Evolutionary conservation across 106 monocot species (phyloP).

Genomic region (Dendrobium catenatum): DNA sequence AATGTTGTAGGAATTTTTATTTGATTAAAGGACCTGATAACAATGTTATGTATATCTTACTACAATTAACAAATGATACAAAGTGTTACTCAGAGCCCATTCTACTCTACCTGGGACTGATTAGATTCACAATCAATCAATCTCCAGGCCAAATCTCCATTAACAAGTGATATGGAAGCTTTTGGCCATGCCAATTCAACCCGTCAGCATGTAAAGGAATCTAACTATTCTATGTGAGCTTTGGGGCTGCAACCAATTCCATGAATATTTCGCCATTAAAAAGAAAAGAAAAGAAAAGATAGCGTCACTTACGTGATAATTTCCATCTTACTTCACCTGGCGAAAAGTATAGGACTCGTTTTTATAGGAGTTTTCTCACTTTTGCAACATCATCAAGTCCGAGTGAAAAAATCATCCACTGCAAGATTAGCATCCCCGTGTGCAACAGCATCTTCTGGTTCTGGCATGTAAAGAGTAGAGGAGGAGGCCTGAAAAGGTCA

Average conservation of each 20-base stretch:
- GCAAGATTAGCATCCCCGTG: slow-evolving; percentile 94
- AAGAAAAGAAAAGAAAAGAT: too few relatives aligned
- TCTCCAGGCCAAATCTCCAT: background rate
- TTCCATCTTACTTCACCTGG: too few relatives aligned
- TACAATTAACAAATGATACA: slow-evolving; percentile 1
- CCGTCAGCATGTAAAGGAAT: background rate
- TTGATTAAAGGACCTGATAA: background rate
- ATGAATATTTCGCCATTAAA: too few relatives aligned
- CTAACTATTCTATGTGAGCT: background rate
- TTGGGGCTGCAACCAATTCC: background rate
- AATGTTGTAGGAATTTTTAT: background rate
- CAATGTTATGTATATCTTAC: background rate
- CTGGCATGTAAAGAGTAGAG: slow-evolving; percentile 75
- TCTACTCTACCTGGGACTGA: background rate
- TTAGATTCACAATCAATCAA: background rate
- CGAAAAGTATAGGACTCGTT: background rate
- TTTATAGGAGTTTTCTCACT: background rate
- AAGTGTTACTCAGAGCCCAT: background rate
- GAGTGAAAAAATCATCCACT: slow-evolving; percentile 76
- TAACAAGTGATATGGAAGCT: background rate
- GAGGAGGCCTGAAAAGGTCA: slow-evolving; percentile 39
- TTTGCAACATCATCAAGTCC: slow-evolving; percentile 16
- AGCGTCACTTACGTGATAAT: too few relatives aligned
- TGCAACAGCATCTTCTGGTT: slow-evolving; percentile 92
- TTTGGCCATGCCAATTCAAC: background rate